Percentiles rank a stretch among this genome's conserved stretches.
Evolutionary conservation across 2,329 filamentous ascomycete species (phyloP).

Genomic region (Aquanectria penicillioides): DNA sequence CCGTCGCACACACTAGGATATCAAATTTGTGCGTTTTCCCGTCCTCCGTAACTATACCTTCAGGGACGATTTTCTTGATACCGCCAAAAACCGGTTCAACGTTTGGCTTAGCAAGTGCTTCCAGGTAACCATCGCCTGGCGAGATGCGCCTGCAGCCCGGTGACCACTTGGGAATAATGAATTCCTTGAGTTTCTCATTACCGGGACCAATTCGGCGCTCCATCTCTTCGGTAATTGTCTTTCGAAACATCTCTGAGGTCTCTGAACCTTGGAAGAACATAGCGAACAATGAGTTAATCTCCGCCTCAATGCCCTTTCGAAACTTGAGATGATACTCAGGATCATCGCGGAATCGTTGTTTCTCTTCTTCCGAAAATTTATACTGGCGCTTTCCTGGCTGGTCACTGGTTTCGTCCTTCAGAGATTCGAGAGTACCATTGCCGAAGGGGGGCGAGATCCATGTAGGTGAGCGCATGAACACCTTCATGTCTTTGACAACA

Average conservation of each 20-base stretch:
- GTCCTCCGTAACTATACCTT: slow-evolving; percentile 44
- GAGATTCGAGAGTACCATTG: slow-evolving; percentile 42
- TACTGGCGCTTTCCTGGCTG: slow-evolving; percentile 52
- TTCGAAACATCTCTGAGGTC: slow-evolving; percentile 50
- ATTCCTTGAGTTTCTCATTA: slow-evolving; percentile 53
- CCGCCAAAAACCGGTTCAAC: slow-evolving; percentile 53
- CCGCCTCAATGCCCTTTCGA: slow-evolving; percentile 54
- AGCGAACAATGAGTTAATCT: slow-evolving; percentile 53
- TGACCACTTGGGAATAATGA: slow-evolving; percentile 53
- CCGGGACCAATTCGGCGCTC: slow-evolving; percentile 51
- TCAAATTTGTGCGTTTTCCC: slow-evolving; percentile 45
- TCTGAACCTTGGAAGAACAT: slow-evolving; percentile 54
- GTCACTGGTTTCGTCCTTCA: slow-evolving; percentile 40
- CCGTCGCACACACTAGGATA: slow-evolving; percentile 52
- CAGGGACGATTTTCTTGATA: slow-evolving; percentile 48
- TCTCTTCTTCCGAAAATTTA: slow-evolving; percentile 51
- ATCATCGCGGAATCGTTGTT: slow-evolving; percentile 50
- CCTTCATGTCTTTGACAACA: slow-evolving; percentile 35
- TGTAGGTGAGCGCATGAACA: slow-evolving; percentile 44
- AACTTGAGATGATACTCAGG: slow-evolving; percentile 53
- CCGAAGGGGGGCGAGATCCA: slow-evolving; percentile 40
- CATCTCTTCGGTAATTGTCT: slow-evolving; percentile 56
- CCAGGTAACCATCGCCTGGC: slow-evolving; percentile 55
- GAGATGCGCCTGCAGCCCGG: slow-evolving; percentile 55
- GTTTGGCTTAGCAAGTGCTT: slow-evolving; percentile 54